Conservation (phyloP, 139 green algal species). For the Picochlorum sp. region DNA sequence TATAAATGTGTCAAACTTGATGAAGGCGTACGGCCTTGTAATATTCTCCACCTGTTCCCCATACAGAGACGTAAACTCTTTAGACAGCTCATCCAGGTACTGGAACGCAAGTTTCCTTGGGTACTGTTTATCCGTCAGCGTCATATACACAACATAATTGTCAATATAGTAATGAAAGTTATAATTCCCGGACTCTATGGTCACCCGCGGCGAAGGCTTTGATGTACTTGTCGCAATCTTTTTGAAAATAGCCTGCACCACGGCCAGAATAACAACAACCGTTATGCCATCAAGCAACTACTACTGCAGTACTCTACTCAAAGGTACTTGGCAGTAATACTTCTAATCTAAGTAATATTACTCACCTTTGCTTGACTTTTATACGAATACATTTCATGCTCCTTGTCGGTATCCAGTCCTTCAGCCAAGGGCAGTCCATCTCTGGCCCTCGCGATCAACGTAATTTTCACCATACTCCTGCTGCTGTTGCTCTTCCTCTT, state of each 20-base stretch:
- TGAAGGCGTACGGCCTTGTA: constrained; percentile 93
- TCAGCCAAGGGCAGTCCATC: constrained; percentile 94
- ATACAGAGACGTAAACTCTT: constrained; percentile 87
- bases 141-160: constrained; percentile 78
- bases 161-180: constrained; percentile 87
- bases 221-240: constrained; percentile 19
- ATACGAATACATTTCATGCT: constrained; percentile 72
- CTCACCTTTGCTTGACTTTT: constrained; percentile 92
- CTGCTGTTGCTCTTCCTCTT: background rate
- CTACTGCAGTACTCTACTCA: background rate
- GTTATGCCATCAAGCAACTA: background rate
- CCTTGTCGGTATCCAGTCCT: constrained; percentile 85
- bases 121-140: constrained; percentile 77
- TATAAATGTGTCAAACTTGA: constrained; percentile 99
- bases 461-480: constrained; percentile 96
- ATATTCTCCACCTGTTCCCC: constrained; percentile 76
- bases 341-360: too few species aligned
- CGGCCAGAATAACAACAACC: background rate
- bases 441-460: constrained; percentile 75
- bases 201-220: constrained; percentile 37
- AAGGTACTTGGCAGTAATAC: background rate
- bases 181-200: constrained; percentile 67
- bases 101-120: constrained; percentile 97
- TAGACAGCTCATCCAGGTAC: constrained; percentile 94
- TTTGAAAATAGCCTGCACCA: constrained; percentile 35